Conservation (phyloP, 2,329 filamentous ascomycete genomes). For the Paracamarosporium sp. region DNA sequence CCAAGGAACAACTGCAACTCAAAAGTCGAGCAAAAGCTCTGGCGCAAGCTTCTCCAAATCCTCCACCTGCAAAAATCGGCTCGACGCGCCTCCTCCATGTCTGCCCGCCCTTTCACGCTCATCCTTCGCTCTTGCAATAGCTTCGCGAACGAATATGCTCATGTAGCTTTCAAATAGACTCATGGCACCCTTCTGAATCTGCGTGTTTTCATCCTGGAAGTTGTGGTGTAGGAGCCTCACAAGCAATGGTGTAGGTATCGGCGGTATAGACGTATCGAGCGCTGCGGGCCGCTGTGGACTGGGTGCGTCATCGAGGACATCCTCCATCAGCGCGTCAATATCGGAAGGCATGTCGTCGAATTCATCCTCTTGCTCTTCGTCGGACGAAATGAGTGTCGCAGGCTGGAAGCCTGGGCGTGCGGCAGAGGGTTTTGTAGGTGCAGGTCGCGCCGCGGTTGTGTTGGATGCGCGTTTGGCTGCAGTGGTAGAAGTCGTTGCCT, state of each 20-base stretch:
- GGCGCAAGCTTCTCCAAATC: conserved; percentile 88
- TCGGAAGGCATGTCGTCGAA: conserved; percentile 27
- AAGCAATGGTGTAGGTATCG: conserved; percentile 76
- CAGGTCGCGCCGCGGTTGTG: conserved; percentile 23
- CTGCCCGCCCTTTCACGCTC: conserved; percentile 64
- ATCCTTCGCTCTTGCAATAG: conserved; percentile 77
- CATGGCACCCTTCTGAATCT: conserved; percentile 57
- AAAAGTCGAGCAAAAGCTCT: conserved; percentile 87
- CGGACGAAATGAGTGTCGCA: conserved; percentile 38
- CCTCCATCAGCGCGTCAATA: conserved; percentile 39
- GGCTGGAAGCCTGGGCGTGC: conserved; percentile 27
- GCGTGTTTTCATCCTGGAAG: conserved; percentile 63
- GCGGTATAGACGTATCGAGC: conserved; percentile 26
- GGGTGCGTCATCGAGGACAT: conserved; percentile 18
- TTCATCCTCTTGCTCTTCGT: conserved; percentile 33
- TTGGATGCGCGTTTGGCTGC: conserved; percentile 28
- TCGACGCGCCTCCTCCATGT: conserved; percentile 37
- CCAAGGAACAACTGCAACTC: conserved; percentile 19
- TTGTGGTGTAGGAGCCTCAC: conserved; percentile 79
- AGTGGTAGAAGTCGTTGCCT: conserved; percentile 26
- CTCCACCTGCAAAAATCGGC: conserved; percentile 81
- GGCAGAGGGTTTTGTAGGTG: conserved; percentile 29
- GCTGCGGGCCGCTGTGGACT: conserved; percentile 15
- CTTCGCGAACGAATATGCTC: conserved; percentile 89
- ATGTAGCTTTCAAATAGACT: conserved; percentile 81